A percentile compares a stretch with the other conserved stretches of the same genome.
Conservation (phyloP, 495 filamentous ascomycete genomes). For the Letharia lupina region DNA sequence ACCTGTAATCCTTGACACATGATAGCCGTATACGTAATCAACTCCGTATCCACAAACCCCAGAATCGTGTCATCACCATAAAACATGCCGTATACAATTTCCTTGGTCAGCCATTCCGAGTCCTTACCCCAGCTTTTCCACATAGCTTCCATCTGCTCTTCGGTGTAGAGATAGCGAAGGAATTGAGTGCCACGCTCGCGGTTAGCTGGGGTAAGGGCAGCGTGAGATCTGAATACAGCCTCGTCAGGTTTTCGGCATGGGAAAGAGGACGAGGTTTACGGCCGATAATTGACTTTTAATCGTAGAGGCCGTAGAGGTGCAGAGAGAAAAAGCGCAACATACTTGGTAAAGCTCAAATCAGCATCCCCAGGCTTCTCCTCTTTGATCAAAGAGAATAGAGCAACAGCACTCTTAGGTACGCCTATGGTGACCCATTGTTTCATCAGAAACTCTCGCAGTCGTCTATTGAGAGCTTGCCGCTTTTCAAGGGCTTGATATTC, state of each 20-base stretch:
- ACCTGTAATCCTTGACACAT: too few species aligned
- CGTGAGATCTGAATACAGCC: not conserved
- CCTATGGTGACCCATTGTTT: conserved; percentile 6
- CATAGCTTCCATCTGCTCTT: not conserved
- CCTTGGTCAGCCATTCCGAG: conserved; percentile 4
- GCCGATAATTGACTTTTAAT: too few species aligned
- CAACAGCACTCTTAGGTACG: not conserved
- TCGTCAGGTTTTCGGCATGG: not conserved
- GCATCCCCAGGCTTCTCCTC: not conserved
- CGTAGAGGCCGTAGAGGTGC: too few species aligned
- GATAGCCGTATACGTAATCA: not conserved
- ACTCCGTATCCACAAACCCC: not conserved
- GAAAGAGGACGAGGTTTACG: too few species aligned
- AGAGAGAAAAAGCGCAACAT: too few species aligned
- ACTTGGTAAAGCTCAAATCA: not conserved
- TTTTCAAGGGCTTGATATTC: not conserved
- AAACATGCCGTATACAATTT: conserved; percentile 4
- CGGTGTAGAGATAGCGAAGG: not conserved
- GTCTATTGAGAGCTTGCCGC: not conserved
- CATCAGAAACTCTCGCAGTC: not conserved
- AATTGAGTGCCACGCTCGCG: conserved; percentile 1
- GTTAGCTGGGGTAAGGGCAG: not conserved
- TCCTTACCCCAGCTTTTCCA: not conserved
- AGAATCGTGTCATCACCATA: not conserved
- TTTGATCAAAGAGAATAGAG: not conserved